Base-by-base conservation (phyloP, 2,329 filamentous ascomycete species). In the Aspergillus persii region DNA sequence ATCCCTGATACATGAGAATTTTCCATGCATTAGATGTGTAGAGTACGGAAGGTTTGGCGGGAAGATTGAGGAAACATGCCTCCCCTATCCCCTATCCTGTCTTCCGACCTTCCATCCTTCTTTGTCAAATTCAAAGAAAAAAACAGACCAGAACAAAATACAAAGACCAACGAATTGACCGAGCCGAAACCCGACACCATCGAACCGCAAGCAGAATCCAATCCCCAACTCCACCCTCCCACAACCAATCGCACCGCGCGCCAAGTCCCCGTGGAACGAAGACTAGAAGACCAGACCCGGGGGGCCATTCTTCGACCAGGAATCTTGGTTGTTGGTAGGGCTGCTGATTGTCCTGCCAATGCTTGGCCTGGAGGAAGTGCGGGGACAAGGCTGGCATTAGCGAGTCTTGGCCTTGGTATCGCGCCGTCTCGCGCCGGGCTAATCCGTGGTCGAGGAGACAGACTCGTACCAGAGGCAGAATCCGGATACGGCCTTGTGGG, bases 321-420 rank as follows among this genome's bases (percentile, higher is more conserved):
- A 72, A 53, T 65, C 53, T 58, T 74, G 71, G 71, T 74, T 65
- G 52, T 58, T 74, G 71, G 71, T 74, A 66, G 57, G 68, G 57
- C 47, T 57, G 54, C 49, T 12, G 53, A 39, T 55, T 56, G n/a
- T 44, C 18, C 39, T 56, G 44, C 49, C 50, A 53, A 44, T 30
- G 57, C 64, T 66, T 66, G 68, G 63, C 64, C 50, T n/a, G 53
- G 53, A 48, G 50, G 60, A 49, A 60, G 61, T 62, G 64, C 60
- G 65, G 61, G 57, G 63, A 66, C 65, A 63, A 49, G 61, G 63
- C 63, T 66, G 57, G 49, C 49, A 33, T 56, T 63, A 67, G 61
- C 49, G 36, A 47, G 11, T 12, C 62, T 66, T 64, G 62, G 65
- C 62, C 33, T 26, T 47, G 53, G 50, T 52, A 47, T 57, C 31